Percentiles rank a stretch among this genome's conserved stretches.
Evolutionary conservation across 495 filamentous ascomycete species (phyloP).

Genomic region (Aspergillus taichungensis): DNA sequence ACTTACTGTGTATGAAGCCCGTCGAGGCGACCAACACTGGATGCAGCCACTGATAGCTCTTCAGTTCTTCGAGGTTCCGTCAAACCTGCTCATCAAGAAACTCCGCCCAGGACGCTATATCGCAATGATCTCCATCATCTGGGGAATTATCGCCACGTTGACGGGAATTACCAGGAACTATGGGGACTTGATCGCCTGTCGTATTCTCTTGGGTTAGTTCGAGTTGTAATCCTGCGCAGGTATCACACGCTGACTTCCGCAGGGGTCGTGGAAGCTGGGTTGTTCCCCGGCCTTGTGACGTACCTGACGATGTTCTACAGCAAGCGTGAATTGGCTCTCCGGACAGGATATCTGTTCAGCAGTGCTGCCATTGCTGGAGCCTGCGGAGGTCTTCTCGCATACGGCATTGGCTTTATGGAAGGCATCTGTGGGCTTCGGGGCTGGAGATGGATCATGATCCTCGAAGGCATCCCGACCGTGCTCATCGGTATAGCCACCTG

Average conservation of each 20-base stretch:
- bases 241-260: neutral
- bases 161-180: conserved; percentile 57
- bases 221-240: neutral
- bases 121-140: conserved; percentile 49
- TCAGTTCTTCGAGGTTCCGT: conserved; percentile 37
- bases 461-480: conserved; percentile 65
- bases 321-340: conserved; percentile 62
- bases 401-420: conserved; percentile 64
- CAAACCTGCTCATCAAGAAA: conserved; percentile 73
- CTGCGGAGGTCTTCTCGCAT: conserved; percentile 67
- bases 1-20: conserved; percentile 43
- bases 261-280: conserved; percentile 45
- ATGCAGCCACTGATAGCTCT: neutral
- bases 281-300: conserved; percentile 49
- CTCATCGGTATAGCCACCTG: conserved; percentile 51
- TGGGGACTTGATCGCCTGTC: conserved; percentile 45
- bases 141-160: conserved; percentile 65
- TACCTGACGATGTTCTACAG: conserved; percentile 72
- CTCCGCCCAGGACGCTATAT: conserved; percentile 68
- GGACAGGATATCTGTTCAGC: conserved; percentile 70
- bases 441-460: conserved; percentile 51
- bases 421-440: conserved; percentile 51
- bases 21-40: neutral
- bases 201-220: conserved; percentile 39
- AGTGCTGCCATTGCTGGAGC: conserved; percentile 68